Evolutionary conservation across 1,284 basidiomycete species (phyloP).

Genomic region (Omphalotus olearius): DNA sequence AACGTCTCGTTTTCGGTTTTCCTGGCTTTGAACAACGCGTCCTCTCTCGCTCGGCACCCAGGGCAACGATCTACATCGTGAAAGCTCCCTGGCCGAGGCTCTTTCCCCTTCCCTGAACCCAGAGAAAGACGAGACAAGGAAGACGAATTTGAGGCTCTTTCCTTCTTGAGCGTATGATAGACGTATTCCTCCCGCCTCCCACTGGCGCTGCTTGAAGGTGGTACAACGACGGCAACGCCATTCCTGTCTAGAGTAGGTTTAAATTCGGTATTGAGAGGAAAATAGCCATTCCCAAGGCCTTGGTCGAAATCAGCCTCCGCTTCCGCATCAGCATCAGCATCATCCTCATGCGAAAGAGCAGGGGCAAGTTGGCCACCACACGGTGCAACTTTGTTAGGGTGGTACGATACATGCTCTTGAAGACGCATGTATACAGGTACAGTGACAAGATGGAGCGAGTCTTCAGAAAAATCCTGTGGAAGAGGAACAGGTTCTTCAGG

Average conservation of each 20-base stretch:
- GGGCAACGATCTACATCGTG: slow-evolving; percentile 41
- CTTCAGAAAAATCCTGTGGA: slow-evolving; percentile 33
- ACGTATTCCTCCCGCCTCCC: slow-evolving; percentile 3
- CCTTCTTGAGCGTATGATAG: slow-evolving; percentile 8
- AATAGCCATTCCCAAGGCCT: slow-evolving; percentile 13
- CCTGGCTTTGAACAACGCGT: slow-evolving; percentile 14
- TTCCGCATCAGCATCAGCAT: background rate
- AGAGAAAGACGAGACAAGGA: background rate
- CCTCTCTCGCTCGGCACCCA: slow-evolving; percentile 24
- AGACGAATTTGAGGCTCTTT: background rate
- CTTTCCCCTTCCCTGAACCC: background rate
- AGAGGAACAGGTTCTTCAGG: slow-evolving; percentile 21
- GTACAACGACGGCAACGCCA: slow-evolving; percentile 5
- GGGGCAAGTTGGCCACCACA: slow-evolving; percentile 12
- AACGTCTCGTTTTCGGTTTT: background rate
- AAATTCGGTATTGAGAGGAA: slow-evolving; percentile 7
- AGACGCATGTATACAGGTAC: slow-evolving; percentile 52
- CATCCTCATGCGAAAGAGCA: background rate
- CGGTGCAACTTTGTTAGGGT: slow-evolving; percentile 30
- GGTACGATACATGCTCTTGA: slow-evolving; percentile 50
- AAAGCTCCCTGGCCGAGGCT: slow-evolving; percentile 8
- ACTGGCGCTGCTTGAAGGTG: background rate
- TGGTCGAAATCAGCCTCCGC: slow-evolving; percentile 12
- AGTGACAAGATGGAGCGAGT: slow-evolving; percentile 30
- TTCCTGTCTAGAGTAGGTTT: slow-evolving; percentile 7